Evolutionary conservation across 306 rosid genomes (phyloP).

Genomic region (Prunus kanzakura): DNA sequence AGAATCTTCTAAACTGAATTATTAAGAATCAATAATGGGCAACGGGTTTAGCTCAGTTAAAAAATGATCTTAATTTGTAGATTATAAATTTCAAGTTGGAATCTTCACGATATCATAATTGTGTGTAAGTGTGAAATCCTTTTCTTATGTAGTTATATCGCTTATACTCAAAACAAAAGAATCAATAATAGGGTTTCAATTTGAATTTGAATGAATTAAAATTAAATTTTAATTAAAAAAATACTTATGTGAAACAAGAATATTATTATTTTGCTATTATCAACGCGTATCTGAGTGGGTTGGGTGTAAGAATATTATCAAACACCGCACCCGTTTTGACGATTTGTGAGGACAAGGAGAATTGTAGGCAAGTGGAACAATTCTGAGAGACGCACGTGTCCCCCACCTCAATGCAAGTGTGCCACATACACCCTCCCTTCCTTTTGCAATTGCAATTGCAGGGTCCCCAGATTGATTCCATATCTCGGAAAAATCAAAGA

Average conservation of each 20-base stretch:
- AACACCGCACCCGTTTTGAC: background rate
- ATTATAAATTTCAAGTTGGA: accelerated
- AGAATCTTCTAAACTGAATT: no score
- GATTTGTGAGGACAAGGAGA: background rate
- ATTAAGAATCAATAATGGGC: no score
- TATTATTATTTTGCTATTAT: no score
- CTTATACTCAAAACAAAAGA: no score
- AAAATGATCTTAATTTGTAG: accelerated
- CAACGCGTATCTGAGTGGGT: background rate
- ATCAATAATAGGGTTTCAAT: no score
- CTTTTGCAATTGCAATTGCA: background rate
- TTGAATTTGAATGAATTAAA: no score
- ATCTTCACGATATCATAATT: no score
- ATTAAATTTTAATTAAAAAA: no score
- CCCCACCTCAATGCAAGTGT: background rate
- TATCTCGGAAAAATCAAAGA: background rate
- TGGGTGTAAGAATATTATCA: background rate
- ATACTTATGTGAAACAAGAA: accelerated
- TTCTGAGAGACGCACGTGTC: conserved; percentile 4
- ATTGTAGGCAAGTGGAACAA: background rate
- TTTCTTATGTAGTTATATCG: no score
- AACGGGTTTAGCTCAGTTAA: accelerated
- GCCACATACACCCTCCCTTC: background rate
- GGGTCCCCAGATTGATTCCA: conserved; percentile 5
- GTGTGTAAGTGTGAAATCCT: accelerated